Evolutionary conservation across 306 rosid genomes (phyloP), one percentile per base, ranked within the genome.

Genomic region (Fragaria ananassa): DNA sequence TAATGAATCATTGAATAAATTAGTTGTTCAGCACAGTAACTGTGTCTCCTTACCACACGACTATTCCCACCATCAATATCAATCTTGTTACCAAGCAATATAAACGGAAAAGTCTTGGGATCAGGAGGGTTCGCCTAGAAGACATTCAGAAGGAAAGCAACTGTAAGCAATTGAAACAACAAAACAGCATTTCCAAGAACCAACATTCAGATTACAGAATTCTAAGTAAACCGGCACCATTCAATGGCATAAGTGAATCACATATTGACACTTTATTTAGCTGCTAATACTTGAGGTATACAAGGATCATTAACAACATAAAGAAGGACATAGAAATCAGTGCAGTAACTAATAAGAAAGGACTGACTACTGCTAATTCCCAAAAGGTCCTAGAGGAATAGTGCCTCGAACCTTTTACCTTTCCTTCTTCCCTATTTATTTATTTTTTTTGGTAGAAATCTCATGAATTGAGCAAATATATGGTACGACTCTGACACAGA

Each of bases 41-140:
- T 18, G 53, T 46, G 60, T 73, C 56, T 71, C 27, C 97, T 74
- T 87, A 93, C 97, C 97, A 93, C 98, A 79, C 97, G 86, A 87
- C 97, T 93, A 80, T 91, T 93, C 76, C 96, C 98, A 74, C 97
- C 98, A 82, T 93, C 97, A 49, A 93, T 90, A 86, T 93, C 96
- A 80, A 93, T 82, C 92, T 93, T 93, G 88, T 93, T 93, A 83
- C 96, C 98, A 53, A 93, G 97, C 85, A 91, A 84, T 77, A 88
- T 89, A 78, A 93, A 91, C 0, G 98, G 98, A 83, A 93, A 93
- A 8, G 81, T 82, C 81, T 74, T 86, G 19, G 97, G 93, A 78
- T 88, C 84, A 47, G 93, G 56, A 79, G 97, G 96, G 80, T 86
- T 90, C 64, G 96, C 96, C 98, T 91, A 85, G 25, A 17, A 45